Conservation (phyloP, 257 asterid genomes). For the Nicotiana knightiana region DNA sequence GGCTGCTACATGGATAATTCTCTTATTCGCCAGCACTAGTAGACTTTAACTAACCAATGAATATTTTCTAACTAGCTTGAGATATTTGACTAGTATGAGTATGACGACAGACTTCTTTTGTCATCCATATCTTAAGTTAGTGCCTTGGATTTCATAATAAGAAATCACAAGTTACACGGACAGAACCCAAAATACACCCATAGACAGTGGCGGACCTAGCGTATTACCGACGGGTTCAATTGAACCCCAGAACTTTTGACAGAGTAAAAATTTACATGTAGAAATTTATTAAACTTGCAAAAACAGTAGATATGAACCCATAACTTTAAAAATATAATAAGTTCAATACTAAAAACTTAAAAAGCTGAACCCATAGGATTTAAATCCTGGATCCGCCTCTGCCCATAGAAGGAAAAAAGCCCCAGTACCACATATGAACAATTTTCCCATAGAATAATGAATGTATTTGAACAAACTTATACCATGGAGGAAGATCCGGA, state of each 20-base stretch:
- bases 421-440: not conserved
- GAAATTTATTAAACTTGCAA: no score
- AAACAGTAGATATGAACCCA: no score
- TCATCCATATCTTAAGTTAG: not conserved
- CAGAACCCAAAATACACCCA: not conserved
- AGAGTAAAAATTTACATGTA: no score
- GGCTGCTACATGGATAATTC: not conserved
- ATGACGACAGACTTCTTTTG: not conserved
- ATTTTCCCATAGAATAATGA: not conserved
- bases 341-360: no score
- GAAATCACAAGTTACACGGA: not conserved
- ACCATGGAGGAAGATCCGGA: conserved; percentile 50
- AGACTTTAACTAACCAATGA: not conserved
- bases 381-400: no score
- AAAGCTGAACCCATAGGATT: no score
- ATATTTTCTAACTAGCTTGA: not conserved
- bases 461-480: conserved; percentile 12
- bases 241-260: no score
- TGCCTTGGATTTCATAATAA: not conserved
- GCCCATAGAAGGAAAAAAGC: not conserved
- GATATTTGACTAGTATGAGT: not conserved
- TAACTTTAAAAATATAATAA: no score
- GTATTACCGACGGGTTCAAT: no score
- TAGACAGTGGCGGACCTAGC: no score
- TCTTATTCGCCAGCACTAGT: not conserved